Evolutionary conservation across 148 eudicot genomes (phyloP).

Genomic region (Cornus suecica): DNA sequence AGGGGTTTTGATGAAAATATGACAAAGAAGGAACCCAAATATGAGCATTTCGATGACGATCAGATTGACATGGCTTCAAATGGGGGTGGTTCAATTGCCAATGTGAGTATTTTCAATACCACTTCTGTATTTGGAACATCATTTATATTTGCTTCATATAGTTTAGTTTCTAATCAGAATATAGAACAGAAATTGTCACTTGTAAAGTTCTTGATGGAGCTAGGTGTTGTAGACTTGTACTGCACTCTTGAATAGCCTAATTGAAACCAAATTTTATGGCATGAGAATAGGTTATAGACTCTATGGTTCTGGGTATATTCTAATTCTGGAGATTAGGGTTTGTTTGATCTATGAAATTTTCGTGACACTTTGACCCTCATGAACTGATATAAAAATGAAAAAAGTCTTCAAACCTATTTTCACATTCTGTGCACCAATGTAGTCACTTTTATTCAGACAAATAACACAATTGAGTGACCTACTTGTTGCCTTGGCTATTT

Average conservation of each 20-base stretch:
- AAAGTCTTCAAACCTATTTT: too few species aligned
- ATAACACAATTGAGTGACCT: neutral
- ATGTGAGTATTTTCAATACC: conserved; percentile 48
- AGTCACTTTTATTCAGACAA: neutral
- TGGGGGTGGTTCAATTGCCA: conserved; percentile 37
- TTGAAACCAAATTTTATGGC: too few species aligned
- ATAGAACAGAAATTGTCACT: neutral
- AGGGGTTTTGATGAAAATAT: conserved; percentile 23
- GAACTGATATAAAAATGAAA: too few species aligned
- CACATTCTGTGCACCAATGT: too few species aligned
- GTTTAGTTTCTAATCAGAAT: neutral
- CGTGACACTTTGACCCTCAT: too few species aligned
- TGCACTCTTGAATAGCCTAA: neutral
- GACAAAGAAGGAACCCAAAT: conserved; percentile 23
- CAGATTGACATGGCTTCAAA: conserved; percentile 3
- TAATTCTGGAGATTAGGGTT: too few species aligned
- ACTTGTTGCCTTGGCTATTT: neutral
- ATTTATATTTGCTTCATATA: neutral
- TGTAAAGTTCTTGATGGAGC: neutral
- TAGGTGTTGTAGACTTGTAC: neutral
- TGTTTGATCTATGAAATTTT: too few species aligned
- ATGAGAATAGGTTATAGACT: too few species aligned
- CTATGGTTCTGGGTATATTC: too few species aligned
- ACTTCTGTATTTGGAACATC: neutral
- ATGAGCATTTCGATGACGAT: conserved; percentile 14